These are phyloP conservation scores for Ligustrum vulgare DNA, from an alignment of 257 asterid genomes.

Conservation along the genomic window DNA sequence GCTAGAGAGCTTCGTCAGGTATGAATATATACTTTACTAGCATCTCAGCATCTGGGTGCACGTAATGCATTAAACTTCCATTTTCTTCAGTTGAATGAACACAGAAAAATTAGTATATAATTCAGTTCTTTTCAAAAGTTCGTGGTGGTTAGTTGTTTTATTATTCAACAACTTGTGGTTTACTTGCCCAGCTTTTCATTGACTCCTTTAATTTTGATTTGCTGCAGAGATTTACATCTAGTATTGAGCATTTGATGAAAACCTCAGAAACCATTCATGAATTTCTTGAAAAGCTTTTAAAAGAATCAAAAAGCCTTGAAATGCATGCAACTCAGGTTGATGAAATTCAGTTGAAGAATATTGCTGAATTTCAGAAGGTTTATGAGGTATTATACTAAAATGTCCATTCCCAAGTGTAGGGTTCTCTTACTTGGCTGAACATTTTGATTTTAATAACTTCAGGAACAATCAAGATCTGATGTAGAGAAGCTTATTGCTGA, in stretches of 20 bases:
- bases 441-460: slow-evolving; percentile 23
- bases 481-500: slow-evolving; percentile 78
- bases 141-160: background rate
- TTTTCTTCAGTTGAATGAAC: background rate
- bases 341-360: slow-evolving; percentile 52
- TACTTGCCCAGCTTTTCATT: background rate
- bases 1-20: slow-evolving; percentile 88
- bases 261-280: slow-evolving; percentile 55
- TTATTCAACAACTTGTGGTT: background rate
- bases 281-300: slow-evolving; percentile 50
- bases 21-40: slow-evolving; percentile 13
- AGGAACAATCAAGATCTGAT: slow-evolving; percentile 73
- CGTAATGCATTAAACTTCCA: background rate
- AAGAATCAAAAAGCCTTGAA: slow-evolving; percentile 61
- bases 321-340: slow-evolving; percentile 54
- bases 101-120: background rate
- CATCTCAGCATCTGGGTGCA: background rate
- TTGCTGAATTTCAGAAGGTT: slow-evolving; percentile 65
- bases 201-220: slow-evolving; percentile 2
- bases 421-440: slow-evolving; percentile 17
- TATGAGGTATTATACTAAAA: slow-evolving; percentile 50
- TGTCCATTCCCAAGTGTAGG: slow-evolving; percentile 1
- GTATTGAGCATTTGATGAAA: slow-evolving; percentile 49
- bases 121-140: background rate
- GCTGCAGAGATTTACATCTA: slow-evolving; percentile 54